Base-by-base conservation (phyloP, 2,329 filamentous ascomycete genomes). In the Endoconidiophora polonica region DNA sequence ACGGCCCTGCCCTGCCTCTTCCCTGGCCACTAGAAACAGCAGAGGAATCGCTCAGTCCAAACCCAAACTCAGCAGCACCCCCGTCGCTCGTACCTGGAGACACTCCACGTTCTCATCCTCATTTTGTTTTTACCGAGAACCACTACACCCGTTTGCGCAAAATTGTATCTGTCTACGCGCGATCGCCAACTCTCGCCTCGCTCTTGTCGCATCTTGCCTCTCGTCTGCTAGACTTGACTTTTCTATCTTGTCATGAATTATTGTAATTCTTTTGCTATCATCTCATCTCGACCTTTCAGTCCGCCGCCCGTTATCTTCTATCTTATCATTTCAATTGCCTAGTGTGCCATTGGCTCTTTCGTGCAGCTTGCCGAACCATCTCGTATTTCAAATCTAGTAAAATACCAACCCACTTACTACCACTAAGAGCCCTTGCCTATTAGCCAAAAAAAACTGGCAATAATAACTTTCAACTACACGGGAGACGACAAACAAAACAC, bases 111-210 rank as follows among this genome's bases (percentile, higher is more conserved):
- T 50, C 49, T 24, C 43, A 50, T 50, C 43, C 37, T 46, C 49
- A 50, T 50, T 50, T 50, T 37, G 22, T 50, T 50, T 50, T 50
- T 46, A 10, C 38, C 42, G 44, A 38, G 33, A 46, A 36, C 29
- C 49, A 45, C 37, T 41, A 33, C 26, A 46, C 43, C 42, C 24
- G 38, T 29, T 29, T 38, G 18, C 44, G 18, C 33, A 38, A 46
- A 33, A 23, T 44, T 44, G 20, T 42, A 20, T 40, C 12, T 49
- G 24, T 38, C 33, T 16, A 18, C 33, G 37, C 23, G 40, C 36
- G 39, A 44, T 45, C 12, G 14, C 36, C n/a, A 12, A 3, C 29
- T 16, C 40, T 50, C 43, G 42, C 26, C 23, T 45, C 29, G 22
- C 29, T 24, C 26, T 29, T 24, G 38, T 50, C 48, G 48, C 48